Conservation (phyloP, 2,329 filamentous ascomycete species). For the Madurella fahalii region DNA sequence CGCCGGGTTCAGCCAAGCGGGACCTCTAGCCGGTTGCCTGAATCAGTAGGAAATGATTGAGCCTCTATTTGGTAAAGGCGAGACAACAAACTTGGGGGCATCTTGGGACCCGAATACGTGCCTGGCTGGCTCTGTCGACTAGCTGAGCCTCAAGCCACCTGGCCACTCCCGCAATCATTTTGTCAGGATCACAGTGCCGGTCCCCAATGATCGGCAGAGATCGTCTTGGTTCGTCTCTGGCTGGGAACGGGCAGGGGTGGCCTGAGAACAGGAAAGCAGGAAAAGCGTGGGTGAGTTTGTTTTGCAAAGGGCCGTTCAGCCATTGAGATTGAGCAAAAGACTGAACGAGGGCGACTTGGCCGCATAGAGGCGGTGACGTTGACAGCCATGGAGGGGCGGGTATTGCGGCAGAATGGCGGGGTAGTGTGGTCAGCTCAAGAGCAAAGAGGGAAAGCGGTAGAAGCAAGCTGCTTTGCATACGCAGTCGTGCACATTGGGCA, state of each 20-base stretch:
- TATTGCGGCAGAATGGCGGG: conserved; percentile 19
- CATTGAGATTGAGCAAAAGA: background rate
- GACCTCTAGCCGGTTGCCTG: background rate
- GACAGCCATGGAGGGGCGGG: background rate
- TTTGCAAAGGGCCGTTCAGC: background rate
- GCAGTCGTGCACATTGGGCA: background rate
- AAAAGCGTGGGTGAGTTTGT: background rate
- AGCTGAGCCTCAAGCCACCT: background rate
- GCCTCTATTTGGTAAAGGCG: too few species aligned
- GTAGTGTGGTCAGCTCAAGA: background rate
- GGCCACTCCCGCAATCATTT: background rate
- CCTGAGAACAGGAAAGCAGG: background rate
- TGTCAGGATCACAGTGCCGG: background rate
- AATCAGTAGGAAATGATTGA: too few species aligned
- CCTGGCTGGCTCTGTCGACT: background rate
- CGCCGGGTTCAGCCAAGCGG: conserved; percentile 20
- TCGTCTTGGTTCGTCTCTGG: too few species aligned
- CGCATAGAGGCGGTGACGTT: background rate
- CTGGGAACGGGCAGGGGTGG: background rate
- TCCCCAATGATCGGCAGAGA: background rate
- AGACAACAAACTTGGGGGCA: too few species aligned
- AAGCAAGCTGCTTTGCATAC: background rate
- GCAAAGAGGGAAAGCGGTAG: conserved; percentile 4
- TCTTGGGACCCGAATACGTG: too few species aligned
- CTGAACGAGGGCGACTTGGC: background rate